Conservation (phyloP, 1,284 basidiomycete genomes). For the Ceratobasidium sp. region DNA sequence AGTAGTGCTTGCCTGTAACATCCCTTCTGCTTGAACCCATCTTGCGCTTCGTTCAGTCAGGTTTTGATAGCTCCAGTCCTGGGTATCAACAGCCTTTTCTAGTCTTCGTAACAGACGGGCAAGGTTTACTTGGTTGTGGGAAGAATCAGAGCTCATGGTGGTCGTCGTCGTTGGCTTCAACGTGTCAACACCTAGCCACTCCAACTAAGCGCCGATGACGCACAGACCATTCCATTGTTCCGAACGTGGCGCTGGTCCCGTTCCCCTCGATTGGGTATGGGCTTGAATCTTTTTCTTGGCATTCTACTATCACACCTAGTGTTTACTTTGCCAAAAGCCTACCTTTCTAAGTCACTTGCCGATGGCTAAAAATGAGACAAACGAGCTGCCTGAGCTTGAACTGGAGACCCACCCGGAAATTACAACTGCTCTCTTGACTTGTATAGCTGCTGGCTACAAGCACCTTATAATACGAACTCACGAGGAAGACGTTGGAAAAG, state of each 20-base stretch:
- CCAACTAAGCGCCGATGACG: conserved; percentile 39
- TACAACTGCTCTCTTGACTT: conserved; percentile 37
- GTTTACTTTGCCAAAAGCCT: neutral
- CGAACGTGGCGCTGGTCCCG: neutral
- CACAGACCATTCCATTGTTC: conserved; percentile 5
- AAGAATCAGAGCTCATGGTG: conserved; percentile 33
- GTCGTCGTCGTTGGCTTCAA: conserved; percentile 30
- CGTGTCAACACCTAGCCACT: conserved; percentile 30
- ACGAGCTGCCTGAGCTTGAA: conserved; percentile 32
- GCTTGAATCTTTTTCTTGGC: neutral
- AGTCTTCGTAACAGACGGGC: conserved; percentile 71
- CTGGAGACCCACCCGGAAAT: conserved; percentile 42
- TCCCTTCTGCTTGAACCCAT: conserved; percentile 71
- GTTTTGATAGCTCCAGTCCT: conserved; percentile 62
- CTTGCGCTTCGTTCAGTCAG: conserved; percentile 56
- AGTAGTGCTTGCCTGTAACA: conserved; percentile 66
- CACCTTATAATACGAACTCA: conserved; percentile 36
- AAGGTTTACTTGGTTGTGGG: conserved; percentile 78
- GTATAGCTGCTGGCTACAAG: conserved; percentile 41
- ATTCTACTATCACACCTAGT: neutral
- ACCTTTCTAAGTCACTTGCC: neutral
- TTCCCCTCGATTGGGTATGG: neutral
- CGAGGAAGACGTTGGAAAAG: conserved; percentile 38
- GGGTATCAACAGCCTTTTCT: conserved; percentile 67
- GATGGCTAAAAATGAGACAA: conserved; percentile 6